A percentile compares a stretch with the other conserved stretches of the same genome.
phyloP scores from a whole-genome alignment of 176 grass and related monocot genomes.

The Eremochloa ophiuroides region DNA sequence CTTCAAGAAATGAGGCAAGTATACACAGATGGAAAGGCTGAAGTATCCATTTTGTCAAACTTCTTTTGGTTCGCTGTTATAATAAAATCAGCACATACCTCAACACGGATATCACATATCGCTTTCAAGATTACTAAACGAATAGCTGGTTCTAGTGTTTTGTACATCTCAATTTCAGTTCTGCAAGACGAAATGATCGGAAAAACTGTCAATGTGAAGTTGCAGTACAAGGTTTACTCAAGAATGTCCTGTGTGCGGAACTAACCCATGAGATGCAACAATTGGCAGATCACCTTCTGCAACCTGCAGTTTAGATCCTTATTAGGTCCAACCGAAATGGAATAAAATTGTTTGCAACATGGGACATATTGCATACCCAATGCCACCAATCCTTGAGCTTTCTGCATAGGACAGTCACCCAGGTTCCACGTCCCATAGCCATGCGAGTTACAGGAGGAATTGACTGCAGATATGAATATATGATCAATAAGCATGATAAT shows the following conservation, averaged over 20 bases:
- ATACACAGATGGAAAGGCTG: not conserved
- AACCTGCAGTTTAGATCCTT: constrained; percentile 57
- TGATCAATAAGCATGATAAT: constrained; percentile 32
- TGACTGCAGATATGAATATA: constrained; percentile 65
- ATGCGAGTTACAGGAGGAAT: constrained; percentile 98
- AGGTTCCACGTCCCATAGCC: constrained; percentile 90
- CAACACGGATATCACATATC: constrained; percentile 90
- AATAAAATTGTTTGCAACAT: constrained; percentile 31
- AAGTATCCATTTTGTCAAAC: not conserved
- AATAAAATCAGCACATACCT: constrained; percentile 46
- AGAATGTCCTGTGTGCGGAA: constrained; percentile 9
- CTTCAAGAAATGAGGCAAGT: not conserved
- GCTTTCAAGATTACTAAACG: constrained; percentile 91
- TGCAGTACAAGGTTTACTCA: constrained; percentile 10
- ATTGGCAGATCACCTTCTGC: constrained; percentile 96
- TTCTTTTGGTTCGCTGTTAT: not conserved
- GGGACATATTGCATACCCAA: constrained; percentile 60
- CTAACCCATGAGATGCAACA: constrained; percentile 96
- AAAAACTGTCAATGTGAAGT: not conserved
- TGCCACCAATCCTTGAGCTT: constrained; percentile 99
- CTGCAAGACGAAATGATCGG: constrained; percentile 36
- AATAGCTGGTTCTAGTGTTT: constrained; percentile 66
- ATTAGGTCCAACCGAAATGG: constrained; percentile 36
- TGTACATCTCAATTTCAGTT: constrained; percentile 82
- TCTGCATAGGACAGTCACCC: constrained; percentile 92